Percentiles rank a stretch among this genome's conserved stretches.
Evolutionary conservation across 495 filamentous ascomycete genomes (phyloP).

Genomic region (Aspergillus cristatus): DNA sequence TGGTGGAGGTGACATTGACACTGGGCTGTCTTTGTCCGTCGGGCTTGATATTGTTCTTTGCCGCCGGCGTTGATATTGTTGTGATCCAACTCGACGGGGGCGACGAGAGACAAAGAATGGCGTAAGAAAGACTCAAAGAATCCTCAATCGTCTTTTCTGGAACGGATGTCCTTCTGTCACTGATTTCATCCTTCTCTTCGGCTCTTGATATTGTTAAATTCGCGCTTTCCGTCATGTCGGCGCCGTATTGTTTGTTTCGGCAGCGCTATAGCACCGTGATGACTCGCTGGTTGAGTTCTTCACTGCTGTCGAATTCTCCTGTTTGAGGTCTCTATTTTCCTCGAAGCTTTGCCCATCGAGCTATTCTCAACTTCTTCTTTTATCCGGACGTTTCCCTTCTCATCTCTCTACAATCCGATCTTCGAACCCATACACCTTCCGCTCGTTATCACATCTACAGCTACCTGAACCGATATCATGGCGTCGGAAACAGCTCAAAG

Average conservation of each 20-base stretch:
- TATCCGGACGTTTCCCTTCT: conserved; percentile 1
- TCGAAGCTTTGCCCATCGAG: not conserved
- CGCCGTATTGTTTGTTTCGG: conserved; percentile 21
- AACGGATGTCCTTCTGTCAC: not conserved
- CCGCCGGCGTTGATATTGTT: conserved; percentile 18
- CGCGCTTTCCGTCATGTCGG: not conserved
- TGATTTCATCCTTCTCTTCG: conserved; percentile 1
- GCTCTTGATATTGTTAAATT: conserved; percentile 17
- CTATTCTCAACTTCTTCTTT: conserved; percentile 2
- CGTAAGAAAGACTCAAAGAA: too few species aligned
- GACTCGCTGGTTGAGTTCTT: not conserved
- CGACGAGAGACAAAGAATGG: conserved; percentile 1
- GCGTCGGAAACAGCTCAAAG: too few species aligned
- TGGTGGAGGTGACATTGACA: not conserved
- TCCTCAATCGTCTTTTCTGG: not conserved
- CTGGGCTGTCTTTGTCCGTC: conserved; percentile 1
- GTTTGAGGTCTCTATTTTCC: not conserved
- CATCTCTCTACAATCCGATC: not conserved
- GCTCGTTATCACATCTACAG: not conserved
- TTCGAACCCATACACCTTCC: not conserved
- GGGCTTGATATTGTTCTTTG: conserved; percentile 7
- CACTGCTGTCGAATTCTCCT: not conserved
- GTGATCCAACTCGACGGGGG: not conserved
- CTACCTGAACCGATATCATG: conserved; percentile 6
- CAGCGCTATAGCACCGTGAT: conserved; percentile 8